phyloP scores from a whole-genome alignment of 352 stramenopile species.

The Globisporangium echinulatum region DNA sequence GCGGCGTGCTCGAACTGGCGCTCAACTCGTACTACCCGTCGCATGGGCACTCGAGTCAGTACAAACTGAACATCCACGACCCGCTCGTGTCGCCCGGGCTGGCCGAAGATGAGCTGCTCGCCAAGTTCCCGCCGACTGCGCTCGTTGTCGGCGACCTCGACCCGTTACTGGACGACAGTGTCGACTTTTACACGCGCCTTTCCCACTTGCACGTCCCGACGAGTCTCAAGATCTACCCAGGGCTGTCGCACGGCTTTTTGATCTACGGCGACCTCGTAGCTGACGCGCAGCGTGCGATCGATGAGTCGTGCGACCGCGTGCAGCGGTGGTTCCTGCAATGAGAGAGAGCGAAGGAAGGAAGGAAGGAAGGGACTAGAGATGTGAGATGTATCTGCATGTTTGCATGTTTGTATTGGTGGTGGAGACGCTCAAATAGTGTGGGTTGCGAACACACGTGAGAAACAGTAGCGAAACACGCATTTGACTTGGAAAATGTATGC shows the following conservation, averaged over 20 bases:
- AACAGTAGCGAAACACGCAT: no score
- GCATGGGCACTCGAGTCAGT: conserved; percentile 78
- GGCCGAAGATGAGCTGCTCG: conserved; percentile 65
- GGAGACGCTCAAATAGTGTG: no score
- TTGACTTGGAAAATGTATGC: no score
- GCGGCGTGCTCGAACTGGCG: conserved; percentile 70
- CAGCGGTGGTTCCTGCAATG: conserved; percentile 42
- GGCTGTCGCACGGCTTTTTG: conserved; percentile 82
- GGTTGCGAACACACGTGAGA: no score
- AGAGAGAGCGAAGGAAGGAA: no score
- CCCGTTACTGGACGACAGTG: conserved; percentile 81
- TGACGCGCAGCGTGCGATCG: conserved; percentile 71
- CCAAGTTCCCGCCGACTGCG: conserved; percentile 74
- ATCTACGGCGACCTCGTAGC: conserved; percentile 82
- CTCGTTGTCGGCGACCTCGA: conserved; percentile 84
- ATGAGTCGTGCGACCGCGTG: conserved; percentile 75
- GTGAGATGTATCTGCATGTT: no score
- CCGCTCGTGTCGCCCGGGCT: conserved; percentile 80
- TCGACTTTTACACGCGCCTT: conserved; percentile 88
- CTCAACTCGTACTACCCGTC: conserved; percentile 84
- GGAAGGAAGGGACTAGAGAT: no score
- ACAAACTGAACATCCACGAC: conserved; percentile 87
- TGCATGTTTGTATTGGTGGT: no score
- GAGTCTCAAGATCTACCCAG: conserved; percentile 80
- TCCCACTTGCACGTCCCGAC: conserved; percentile 71